Evolutionary conservation across 2,329 filamentous ascomycete genomes (phyloP), one percentile per base, ranked within the genome.

Genomic region (Fusarium sp.): DNA sequence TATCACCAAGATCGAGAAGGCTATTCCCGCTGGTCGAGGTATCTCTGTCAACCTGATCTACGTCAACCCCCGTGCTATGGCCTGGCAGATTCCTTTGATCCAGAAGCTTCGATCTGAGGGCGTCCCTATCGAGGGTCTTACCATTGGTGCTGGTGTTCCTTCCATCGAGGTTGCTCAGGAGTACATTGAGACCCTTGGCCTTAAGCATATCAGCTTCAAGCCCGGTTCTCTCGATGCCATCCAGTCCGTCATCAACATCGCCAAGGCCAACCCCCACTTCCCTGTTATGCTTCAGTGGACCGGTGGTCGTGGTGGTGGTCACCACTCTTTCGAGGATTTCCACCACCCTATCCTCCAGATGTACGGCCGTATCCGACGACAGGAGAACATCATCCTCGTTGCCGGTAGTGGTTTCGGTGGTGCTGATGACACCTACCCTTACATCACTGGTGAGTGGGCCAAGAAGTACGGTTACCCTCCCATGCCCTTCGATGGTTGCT

Each of bases 201-300:
- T 98, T 65, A 97, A 97, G 84, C 94, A 97, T 81, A 97, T 98
- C 73, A 87, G 91, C 29, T 97, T 98, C 87, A 98, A 98, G 85
- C 94, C 94, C 30, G 94, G 94, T 65, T 97, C 94, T 18, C 86
- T 91, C 51, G 93, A 97, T 69, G 93, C 92, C 4, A 97, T 98
- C 68, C 93, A 97, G 79, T 85, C 92, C 32, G 93, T 97, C 63
- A 91, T 98, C 81, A 96, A 97, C 81, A 94, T 98, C 76, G 94
- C 94, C 70, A 96, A 93, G 82, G 93, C 93, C n/a, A 96, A 97
- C 79, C 94, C 94, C 4, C 91, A 88, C 29, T 97, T 98, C 86
- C 94, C 94, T n/a, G 88, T 97, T 55, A 90, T 97, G 56, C 84
- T 97, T 67, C 94, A 98, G 82, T 98, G 94, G 94, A 98, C 94